Conservation (phyloP, 2,329 filamentous ascomycete species). For the Colletotrichum destructivum region DNA sequence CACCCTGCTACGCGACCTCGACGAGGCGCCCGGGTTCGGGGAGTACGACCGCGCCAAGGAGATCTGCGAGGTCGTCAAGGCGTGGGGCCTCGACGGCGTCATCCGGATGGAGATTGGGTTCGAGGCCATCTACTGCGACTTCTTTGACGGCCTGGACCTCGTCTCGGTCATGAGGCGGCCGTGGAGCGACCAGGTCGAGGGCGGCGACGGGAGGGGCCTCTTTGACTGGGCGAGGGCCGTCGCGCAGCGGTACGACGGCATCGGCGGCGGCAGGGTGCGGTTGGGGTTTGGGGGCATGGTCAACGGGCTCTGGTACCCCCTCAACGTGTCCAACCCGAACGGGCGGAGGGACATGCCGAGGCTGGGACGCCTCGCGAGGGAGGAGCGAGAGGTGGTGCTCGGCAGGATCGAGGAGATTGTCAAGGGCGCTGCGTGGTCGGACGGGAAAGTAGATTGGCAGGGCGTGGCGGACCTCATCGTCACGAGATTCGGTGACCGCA, state of each 20-base stretch:
- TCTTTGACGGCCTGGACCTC: conserved; percentile 60
- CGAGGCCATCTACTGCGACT: conserved; percentile 79
- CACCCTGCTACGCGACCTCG: conserved; percentile 66
- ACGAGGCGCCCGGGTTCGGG: conserved; percentile 21
- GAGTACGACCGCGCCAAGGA: conserved; percentile 68
- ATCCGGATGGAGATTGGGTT: conserved; percentile 80
- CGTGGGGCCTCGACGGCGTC: conserved; percentile 75
- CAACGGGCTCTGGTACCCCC: conserved; percentile 65
- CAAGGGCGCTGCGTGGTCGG: conserved; percentile 46
- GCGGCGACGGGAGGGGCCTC: conserved; percentile 47
- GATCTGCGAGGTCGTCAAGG: conserved; percentile 68
- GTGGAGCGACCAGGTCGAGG: conserved; percentile 44
- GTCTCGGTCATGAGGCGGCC: conserved; percentile 52
- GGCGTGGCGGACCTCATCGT: conserved; percentile 76
- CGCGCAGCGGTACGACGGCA: conserved; percentile 61
- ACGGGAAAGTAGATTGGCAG: conserved; percentile 73
- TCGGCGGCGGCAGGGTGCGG: conserved; percentile 57
- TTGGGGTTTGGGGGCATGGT: conserved; percentile 68
- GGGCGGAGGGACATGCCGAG: conserved; percentile 53
- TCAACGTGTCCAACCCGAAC: conserved; percentile 63
- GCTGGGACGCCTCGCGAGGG: conserved; percentile 47
- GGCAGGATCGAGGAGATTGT: conserved; percentile 62
- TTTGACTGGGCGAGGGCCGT: conserved; percentile 60
- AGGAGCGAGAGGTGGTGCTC: conserved; percentile 55
- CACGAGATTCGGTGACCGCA: conserved; percentile 70